Base-by-base conservation (phyloP, 2,329 filamentous ascomycete genomes). In the Boeremia lycopersici region DNA sequence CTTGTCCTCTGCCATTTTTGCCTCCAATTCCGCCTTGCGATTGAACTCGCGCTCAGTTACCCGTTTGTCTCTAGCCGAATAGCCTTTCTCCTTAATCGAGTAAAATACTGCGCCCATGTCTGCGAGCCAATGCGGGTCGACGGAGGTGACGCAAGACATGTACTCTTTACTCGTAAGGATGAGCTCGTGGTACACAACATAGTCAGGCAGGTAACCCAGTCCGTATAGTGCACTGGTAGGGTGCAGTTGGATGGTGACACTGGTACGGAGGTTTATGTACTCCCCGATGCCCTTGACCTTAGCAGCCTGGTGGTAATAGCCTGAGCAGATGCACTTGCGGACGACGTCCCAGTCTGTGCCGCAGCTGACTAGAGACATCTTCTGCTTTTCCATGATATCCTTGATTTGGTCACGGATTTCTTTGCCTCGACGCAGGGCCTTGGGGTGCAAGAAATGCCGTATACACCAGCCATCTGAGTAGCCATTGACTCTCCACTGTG, bases 261-360 rank as follows among this genome's bases (percentile, higher is more conserved):
- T 95, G 0, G 95, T 99, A 19, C 95, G 89, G 31, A 99, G 82
- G 74, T 99, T 99, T 77, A 96, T 89, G 78, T 98, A 99, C 77
- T 99, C 96, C 65, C 95, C 95, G 13, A 97, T 91, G 2, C 95
- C 96, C 77, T 96, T 96, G 60, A 96, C 92, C 68, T 93, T 92
- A 28, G 95, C 95, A 6, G 95, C 95, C 78, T 99, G 95, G 71
- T 98, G 93, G 77, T 98, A 99, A 80, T 96, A 99, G 11, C 95
- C 95, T 0, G 90, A 92, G 79, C 96, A 99, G 71, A 99, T 96
- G 74, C 93, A 98, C 75, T 95, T 93, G 59, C 95, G 88, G 52
- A 98, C 91, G 9, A 96, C 81, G 73, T 99, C 96, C 90, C 95
- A 97, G 77, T 99, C 96, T 38, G 93, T 98, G 29, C 95, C 95